phyloP scores from a whole-genome alignment of 1,139 yeast species.

The Ogataea hybrid region DNA sequence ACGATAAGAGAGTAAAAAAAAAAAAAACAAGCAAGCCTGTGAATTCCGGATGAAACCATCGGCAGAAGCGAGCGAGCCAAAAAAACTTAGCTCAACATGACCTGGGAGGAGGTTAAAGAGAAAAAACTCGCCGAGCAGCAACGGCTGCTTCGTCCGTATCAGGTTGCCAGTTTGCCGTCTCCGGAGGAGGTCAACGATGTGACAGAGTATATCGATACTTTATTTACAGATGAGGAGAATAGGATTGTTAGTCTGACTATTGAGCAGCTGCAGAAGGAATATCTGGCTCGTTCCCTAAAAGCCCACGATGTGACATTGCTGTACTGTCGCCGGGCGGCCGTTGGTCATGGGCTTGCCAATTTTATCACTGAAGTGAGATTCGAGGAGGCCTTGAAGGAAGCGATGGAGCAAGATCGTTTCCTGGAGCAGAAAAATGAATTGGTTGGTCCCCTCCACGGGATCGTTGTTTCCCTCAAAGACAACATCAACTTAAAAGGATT shows the following conservation, averaged over 20 bases:
- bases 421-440: constrained; percentile 52
- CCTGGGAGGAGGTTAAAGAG: constrained; percentile 7
- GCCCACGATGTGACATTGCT: constrained; percentile 40
- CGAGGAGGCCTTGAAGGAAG: constrained; percentile 54
- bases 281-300: constrained; percentile 35
- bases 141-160: not conserved
- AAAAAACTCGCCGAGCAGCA: constrained; percentile 1
- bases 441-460: constrained; percentile 73
- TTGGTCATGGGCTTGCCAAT: constrained; percentile 52
- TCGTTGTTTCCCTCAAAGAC: constrained; percentile 73
- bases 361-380: constrained; percentile 58
- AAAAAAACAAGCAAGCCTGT: not conserved
- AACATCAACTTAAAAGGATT: constrained; percentile 58
- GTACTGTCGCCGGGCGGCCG: constrained; percentile 42
- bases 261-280: constrained; percentile 36
- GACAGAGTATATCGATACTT: constrained; percentile 21
- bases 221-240: constrained; percentile 42
- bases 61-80: not conserved
- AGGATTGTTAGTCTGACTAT: constrained; percentile 47
- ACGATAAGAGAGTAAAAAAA: not conserved
- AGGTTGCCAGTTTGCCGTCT: not conserved
- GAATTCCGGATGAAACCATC: not conserved
- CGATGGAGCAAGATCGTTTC: constrained; percentile 51
- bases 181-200: constrained; percentile 8
- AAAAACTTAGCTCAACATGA: constrained; percentile 2